phyloP scores from a whole-genome alignment of 768 basidiomycete species.

The Nevesoporus exiguus region DNA sequence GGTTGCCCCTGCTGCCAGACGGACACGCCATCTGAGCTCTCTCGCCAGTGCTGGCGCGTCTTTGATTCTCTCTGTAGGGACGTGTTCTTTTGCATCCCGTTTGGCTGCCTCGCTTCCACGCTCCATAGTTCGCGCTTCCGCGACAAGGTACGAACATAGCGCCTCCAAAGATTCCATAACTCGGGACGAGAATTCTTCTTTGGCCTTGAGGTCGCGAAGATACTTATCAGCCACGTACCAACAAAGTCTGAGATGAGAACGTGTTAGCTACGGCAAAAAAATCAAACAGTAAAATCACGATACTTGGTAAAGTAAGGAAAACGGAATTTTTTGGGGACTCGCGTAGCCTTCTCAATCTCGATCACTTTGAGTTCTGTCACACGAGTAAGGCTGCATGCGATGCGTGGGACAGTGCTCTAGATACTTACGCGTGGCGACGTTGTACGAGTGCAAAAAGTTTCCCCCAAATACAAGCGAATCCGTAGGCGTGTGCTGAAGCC shows the following conservation, averaged over 20 bases:
- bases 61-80: constrained; percentile 77
- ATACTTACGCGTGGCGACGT: constrained; percentile 76
- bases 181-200: constrained; percentile 50
- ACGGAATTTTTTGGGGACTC: constrained; percentile 89
- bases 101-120: constrained; percentile 65
- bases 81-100: constrained; percentile 75
- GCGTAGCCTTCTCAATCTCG: constrained; percentile 88
- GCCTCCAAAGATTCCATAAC: constrained; percentile 68
- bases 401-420: not conserved
- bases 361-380: constrained; percentile 76
- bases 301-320: constrained; percentile 82
- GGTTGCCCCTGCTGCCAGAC: constrained; percentile 52
- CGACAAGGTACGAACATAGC: constrained; percentile 76
- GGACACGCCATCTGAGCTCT: constrained; percentile 82
- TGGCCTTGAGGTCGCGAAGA: constrained; percentile 63
- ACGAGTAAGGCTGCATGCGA: constrained; percentile 10
- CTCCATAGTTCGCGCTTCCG: constrained; percentile 71
- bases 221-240: constrained; percentile 90
- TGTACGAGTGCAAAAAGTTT: constrained; percentile 94
- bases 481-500: constrained; percentile 73
- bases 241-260: constrained; percentile 54
- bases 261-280: constrained; percentile 2
- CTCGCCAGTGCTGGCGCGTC: constrained; percentile 78
- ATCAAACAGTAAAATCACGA: constrained; percentile 23
- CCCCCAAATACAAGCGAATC: constrained; percentile 97